Percentiles rank a stretch among this genome's conserved stretches.
These are phyloP conservation scores for Phylloporus rhodoxanthus DNA, from an alignment of 768 basidiomycete species.

Conservation along the genomic window DNA sequence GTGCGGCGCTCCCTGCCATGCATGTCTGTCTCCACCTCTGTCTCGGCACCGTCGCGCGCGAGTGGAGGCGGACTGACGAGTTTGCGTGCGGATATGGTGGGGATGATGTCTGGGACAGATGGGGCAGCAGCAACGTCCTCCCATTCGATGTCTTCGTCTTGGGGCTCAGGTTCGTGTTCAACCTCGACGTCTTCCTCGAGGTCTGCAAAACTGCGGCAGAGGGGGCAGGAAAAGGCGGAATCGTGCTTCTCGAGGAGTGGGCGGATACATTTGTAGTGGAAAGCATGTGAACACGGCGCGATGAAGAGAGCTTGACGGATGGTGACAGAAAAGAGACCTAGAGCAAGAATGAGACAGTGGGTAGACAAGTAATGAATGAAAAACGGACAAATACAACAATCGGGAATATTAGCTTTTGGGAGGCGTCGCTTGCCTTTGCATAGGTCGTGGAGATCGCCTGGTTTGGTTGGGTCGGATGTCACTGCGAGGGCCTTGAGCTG, in stretches of 20 bases:
- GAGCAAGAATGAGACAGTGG: conserved; percentile 2
- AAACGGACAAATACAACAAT: conserved; percentile 88
- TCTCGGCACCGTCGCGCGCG: conserved; percentile 30
- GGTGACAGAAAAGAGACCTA: conserved; percentile 77
- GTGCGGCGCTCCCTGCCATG: conserved; percentile 10
- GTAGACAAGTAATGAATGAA: background rate
- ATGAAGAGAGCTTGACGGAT: conserved; percentile 97
- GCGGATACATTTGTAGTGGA: conserved; percentile 95
- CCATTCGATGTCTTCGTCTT: conserved; percentile 26
- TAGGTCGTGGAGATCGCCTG: conserved; percentile 6
- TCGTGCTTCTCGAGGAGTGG: conserved; percentile 86
- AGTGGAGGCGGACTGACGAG: conserved; percentile 21
- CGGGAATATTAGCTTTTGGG: conserved; percentile 50
- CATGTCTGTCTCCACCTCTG: conserved; percentile 28
- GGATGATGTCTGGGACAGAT: background rate
- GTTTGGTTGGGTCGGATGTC: conserved; percentile 22
- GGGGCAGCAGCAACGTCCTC: conserved; percentile 11
- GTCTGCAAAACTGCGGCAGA: conserved; percentile 92
- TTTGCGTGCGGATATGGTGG: conserved; percentile 7
- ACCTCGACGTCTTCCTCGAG: conserved; percentile 93
- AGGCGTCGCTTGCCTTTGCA: conserved; percentile 23
- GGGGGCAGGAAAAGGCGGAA: conserved; percentile 90
- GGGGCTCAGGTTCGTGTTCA: conserved; percentile 36
- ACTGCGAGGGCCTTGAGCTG: conserved; percentile 71
- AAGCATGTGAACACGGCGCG: conserved; percentile 94